These are phyloP conservation scores for Pseudogymnoascus sp. DNA, from an alignment of 2,329 filamentous ascomycete species.

Conservation along the genomic window DNA sequence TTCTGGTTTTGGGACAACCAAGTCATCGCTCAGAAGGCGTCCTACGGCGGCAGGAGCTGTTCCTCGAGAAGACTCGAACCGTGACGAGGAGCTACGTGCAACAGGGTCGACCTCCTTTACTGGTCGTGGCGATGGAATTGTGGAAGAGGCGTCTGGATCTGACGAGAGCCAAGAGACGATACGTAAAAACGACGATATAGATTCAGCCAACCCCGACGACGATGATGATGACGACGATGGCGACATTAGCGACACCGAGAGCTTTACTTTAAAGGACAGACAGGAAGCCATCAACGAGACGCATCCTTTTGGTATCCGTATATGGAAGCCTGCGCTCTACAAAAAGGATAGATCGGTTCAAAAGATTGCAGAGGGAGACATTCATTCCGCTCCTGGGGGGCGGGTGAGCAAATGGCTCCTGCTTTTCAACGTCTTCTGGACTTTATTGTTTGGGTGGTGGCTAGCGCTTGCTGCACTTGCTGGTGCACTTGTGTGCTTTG, in stretches of 20 bases:
- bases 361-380: constrained; percentile 91
- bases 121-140: constrained; percentile 8
- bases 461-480: constrained; percentile 67
- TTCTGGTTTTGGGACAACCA: constrained; percentile 25
- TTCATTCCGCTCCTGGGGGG: constrained; percentile 87
- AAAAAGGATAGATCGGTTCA: constrained; percentile 96
- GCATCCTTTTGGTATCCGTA: constrained; percentile 95
- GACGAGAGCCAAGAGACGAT: constrained; percentile 14
- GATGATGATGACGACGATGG: constrained; percentile 53
- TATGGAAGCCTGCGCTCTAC: constrained; percentile 98
- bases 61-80: constrained; percentile 39
- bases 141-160: constrained; percentile 13
- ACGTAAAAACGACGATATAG: constrained; percentile 16
- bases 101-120: constrained; percentile 18
- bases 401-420: constrained; percentile 77
- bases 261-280: constrained; percentile 93
- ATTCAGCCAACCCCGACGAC: constrained; percentile 28
- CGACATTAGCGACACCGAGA: constrained; percentile 83
- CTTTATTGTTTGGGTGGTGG: constrained; percentile 92
- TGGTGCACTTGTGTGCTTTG: constrained; percentile 68
- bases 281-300: constrained; percentile 98
- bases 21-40: constrained; percentile 40
- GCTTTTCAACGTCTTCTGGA: constrained; percentile 86
- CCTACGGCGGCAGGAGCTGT: constrained; percentile 37
- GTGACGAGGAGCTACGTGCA: constrained; percentile 35